Conservation (phyloP, 2,329 filamentous ascomycete genomes). For the Sphaerulina populicola region DNA sequence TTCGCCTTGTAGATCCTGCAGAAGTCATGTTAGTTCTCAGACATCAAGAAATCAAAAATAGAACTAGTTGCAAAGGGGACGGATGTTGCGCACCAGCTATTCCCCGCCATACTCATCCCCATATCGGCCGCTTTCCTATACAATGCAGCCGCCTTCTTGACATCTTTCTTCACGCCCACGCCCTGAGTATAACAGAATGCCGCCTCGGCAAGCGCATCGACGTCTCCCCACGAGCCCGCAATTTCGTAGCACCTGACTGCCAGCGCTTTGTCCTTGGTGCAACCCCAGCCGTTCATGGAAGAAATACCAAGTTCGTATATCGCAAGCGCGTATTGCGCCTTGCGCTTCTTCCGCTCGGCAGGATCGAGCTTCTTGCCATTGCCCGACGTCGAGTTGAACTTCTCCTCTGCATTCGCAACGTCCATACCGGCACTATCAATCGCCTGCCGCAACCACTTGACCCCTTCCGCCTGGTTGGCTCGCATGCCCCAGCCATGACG, state of each 20-base stretch:
- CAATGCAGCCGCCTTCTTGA: constrained; percentile 86
- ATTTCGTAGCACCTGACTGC: constrained; percentile 94
- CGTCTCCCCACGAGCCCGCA: constrained; percentile 89
- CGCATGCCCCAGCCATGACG: constrained; percentile 98
- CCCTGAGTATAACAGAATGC: constrained; percentile 95
- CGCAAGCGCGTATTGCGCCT: constrained; percentile 87
- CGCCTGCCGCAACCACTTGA: constrained; percentile 85
- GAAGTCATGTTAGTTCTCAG: neutral
- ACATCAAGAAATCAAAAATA: neutral
- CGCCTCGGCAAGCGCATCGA: constrained; percentile 85
- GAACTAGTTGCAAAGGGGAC: neutral
- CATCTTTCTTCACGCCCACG: constrained; percentile 86
- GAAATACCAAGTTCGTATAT: constrained; percentile 95
- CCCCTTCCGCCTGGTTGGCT: constrained; percentile 78
- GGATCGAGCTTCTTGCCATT: constrained; percentile 16
- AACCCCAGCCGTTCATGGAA: constrained; percentile 97
- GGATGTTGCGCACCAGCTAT: constrained; percentile 65
- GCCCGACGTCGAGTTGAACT: constrained; percentile 12
- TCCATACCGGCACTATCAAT: constrained; percentile 81
- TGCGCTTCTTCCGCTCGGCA: constrained; percentile 68
- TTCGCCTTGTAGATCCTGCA: constrained; percentile 92
- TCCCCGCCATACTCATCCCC: constrained; percentile 95
- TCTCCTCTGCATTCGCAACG: constrained; percentile 52
- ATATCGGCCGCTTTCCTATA: constrained; percentile 86
- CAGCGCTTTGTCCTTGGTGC: constrained; percentile 79